A percentile compares a stretch with the other conserved stretches of the same genome.
These are phyloP conservation scores for Oenanthe javanica DNA, from an alignment of 140 eudicot species.

Conservation along the genomic window DNA sequence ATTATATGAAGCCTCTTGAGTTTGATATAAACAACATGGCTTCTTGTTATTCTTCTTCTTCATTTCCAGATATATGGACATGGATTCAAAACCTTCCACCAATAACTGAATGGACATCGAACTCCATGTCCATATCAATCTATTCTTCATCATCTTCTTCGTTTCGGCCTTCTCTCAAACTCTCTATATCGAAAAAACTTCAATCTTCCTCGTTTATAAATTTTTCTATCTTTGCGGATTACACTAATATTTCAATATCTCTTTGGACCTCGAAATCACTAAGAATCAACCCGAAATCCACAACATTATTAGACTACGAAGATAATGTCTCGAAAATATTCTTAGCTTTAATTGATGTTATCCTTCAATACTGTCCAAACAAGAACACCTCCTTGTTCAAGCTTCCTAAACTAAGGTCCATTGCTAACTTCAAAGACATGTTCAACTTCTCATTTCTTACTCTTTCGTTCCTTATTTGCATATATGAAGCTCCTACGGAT, in stretches of 20 bases:
- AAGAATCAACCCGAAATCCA: constrained; percentile 10
- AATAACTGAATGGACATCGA: constrained; percentile 42
- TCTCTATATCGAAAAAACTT: constrained; percentile 34
- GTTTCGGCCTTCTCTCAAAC: constrained; percentile 52
- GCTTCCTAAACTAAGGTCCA: constrained; percentile 28
- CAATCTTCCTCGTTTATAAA: constrained; percentile 26
- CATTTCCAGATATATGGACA: constrained; percentile 53
- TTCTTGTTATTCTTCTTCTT: not conserved
- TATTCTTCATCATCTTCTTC: constrained; percentile 69
- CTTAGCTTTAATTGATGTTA: constrained; percentile 42
- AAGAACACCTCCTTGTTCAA: constrained; percentile 32
- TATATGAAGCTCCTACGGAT: constrained; percentile 83
- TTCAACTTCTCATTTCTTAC: constrained; percentile 60
- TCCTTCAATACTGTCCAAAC: constrained; percentile 49
- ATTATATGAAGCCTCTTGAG: not conserved
- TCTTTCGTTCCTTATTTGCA: constrained; percentile 59
- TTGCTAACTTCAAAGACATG: constrained; percentile 32
- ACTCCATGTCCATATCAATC: constrained; percentile 41
- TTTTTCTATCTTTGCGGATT: constrained; percentile 55
- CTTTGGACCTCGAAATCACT: constrained; percentile 84
- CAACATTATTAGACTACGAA: constrained; percentile 23
- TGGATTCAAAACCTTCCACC: constrained; percentile 79
- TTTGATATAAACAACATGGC: not conserved
- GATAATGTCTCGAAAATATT: constrained; percentile 31
- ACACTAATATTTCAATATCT: constrained; percentile 30